A percentile compares a stretch with the other conserved stretches of the same genome.
Conservation (phyloP, 179 eudicot genomes). For the Amaranthus tricolor region DNA sequence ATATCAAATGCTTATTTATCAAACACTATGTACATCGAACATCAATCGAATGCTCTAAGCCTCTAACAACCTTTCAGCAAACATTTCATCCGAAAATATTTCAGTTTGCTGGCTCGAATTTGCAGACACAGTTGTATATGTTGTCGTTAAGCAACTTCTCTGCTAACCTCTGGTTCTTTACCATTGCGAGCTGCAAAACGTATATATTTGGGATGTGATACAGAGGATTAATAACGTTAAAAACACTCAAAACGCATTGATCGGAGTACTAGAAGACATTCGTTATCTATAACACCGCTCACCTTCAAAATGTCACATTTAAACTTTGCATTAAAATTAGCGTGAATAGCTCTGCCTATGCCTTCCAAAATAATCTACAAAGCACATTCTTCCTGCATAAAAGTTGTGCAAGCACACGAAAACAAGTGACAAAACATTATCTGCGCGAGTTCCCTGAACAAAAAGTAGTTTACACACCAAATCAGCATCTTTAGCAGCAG, state of each 20-base stretch:
- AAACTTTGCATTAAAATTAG: slow-evolving; percentile 80
- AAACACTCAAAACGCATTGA: background rate
- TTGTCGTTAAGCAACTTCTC: slow-evolving; percentile 83
- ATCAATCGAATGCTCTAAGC: background rate
- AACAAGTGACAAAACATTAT: no score
- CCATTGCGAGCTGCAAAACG: slow-evolving; percentile 91
- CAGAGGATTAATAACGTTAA: background rate
- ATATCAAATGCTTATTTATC: background rate
- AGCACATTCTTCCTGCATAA: background rate
- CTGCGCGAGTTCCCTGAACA: background rate
- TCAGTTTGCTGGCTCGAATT: slow-evolving; percentile 65
- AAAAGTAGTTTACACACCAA: slow-evolving; percentile 46
- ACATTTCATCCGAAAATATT: background rate
- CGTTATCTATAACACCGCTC: slow-evolving; percentile 1
- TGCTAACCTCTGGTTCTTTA: slow-evolving; percentile 96
- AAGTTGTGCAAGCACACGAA: no score
- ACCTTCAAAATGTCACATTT: slow-evolving; percentile 97
- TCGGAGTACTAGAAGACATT: background rate
- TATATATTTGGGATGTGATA: background rate
- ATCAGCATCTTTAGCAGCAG: slow-evolving; percentile 96
- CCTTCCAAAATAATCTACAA: slow-evolving; percentile 92
- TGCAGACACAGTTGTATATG: slow-evolving; percentile 91
- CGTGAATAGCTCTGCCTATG: slow-evolving; percentile 93
- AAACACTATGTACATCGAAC: background rate
- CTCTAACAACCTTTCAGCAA: background rate